phyloP scores from a whole-genome alignment of 2,329 filamentous ascomycete genomes.

The Penicillium sp. region DNA sequence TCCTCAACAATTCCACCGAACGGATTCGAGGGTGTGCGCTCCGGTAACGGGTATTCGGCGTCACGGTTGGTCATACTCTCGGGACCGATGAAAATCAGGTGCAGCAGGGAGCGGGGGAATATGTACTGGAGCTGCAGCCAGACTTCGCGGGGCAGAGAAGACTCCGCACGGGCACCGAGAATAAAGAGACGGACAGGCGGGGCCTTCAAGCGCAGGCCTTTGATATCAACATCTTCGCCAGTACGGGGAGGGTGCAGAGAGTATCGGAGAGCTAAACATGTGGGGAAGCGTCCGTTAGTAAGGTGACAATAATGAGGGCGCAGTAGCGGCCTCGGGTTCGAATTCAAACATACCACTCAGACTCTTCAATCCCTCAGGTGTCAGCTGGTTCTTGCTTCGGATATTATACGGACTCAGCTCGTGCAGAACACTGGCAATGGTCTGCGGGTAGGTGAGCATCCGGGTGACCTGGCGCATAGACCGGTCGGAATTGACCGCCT shows the following conservation, averaged over 20 bases:
- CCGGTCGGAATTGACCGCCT: slow-evolving; percentile 86
- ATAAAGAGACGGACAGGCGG: slow-evolving; percentile 91
- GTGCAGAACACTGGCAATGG: slow-evolving; percentile 86
- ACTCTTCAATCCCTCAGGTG: slow-evolving; percentile 86
- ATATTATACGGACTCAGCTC: slow-evolving; percentile 92
- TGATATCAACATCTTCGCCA: slow-evolving; percentile 71
- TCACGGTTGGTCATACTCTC: slow-evolving; percentile 96
- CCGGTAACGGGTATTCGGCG: slow-evolving; percentile 84
- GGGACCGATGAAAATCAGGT: slow-evolving; percentile 91
- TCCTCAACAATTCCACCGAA: slow-evolving; percentile 95
- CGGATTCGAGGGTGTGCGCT: slow-evolving; percentile 80
- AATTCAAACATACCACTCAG: slow-evolving; percentile 69
- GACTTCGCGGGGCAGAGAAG: slow-evolving; percentile 86
- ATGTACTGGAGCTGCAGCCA: slow-evolving; percentile 95
- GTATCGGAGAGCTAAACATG: slow-evolving; percentile 73
- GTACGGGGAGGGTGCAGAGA: slow-evolving; percentile 83
- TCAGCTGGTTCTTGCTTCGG: slow-evolving; percentile 71
- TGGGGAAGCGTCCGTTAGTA: neutral
- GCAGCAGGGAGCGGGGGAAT: slow-evolving; percentile 88
- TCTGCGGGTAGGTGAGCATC: slow-evolving; percentile 89
- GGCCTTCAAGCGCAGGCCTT: slow-evolving; percentile 77
- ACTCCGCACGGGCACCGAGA: slow-evolving; percentile 93
- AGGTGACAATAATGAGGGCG: neutral
- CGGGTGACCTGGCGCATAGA: slow-evolving; percentile 90
- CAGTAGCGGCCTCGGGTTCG: neutral